Evolutionary conservation across 768 basidiomycete genomes (phyloP).

Genomic region (Hericium coralloides): DNA sequence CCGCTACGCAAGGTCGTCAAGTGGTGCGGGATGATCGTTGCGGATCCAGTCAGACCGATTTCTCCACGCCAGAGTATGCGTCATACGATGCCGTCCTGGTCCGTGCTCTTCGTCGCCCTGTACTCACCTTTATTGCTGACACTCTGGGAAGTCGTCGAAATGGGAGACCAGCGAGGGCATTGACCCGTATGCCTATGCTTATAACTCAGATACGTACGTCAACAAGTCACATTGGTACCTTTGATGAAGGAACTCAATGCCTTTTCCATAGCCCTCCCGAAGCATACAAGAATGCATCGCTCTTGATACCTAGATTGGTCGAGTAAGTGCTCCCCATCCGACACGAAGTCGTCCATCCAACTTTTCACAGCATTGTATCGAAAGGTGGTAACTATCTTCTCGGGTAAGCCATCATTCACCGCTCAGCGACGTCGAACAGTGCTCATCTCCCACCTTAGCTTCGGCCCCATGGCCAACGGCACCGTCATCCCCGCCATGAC

Average conservation of each 20-base stretch:
- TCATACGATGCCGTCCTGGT: constrained; percentile 24
- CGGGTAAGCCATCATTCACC: not conserved
- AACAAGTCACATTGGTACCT: not conserved
- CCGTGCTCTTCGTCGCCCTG: not conserved
- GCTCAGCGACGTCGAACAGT: not conserved
- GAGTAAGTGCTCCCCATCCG: not conserved
- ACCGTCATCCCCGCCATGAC: constrained; percentile 12
- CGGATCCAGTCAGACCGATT: constrained; percentile 10
- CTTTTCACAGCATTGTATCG: not conserved
- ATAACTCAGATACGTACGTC: constrained; percentile 16
- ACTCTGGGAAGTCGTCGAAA: constrained; percentile 25
- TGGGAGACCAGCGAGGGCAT: constrained; percentile 58
- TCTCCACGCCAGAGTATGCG: constrained; percentile 12
- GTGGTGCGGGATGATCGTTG: constrained; percentile 12
- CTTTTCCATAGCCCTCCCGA: not conserved
- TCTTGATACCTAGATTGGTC: not conserved
- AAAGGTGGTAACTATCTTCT: not conserved
- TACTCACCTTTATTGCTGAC: not conserved
- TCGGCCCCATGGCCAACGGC: constrained; percentile 9
- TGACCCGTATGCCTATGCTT: constrained; percentile 44
- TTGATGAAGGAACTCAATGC: not conserved
- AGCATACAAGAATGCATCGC: not conserved
- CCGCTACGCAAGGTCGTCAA: constrained; percentile 8
- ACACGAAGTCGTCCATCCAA: not conserved
- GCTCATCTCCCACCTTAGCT: not conserved